phyloP scores from a whole-genome alignment of 306 rosid species.

The Cucurbita ficifolia region DNA sequence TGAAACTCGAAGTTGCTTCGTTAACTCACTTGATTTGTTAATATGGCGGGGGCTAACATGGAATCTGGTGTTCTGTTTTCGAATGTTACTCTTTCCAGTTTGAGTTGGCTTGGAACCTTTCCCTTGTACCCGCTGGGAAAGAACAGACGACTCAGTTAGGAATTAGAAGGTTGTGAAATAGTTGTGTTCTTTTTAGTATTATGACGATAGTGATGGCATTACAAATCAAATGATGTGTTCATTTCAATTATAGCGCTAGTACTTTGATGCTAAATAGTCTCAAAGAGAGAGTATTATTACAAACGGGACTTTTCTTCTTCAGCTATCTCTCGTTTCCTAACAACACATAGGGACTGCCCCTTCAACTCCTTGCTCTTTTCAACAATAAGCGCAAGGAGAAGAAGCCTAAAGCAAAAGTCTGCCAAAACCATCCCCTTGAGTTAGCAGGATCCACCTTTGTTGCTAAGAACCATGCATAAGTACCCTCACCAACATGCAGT shows the following conservation, averaged over 20 bases:
- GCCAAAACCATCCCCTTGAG: conserved; percentile 82
- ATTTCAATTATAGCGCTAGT: background rate
- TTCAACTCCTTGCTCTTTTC: conserved; percentile 34
- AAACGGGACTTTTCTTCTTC: background rate
- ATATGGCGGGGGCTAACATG: background rate
- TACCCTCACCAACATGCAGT: conserved; percentile 42
- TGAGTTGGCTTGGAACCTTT: background rate
- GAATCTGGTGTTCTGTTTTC: conserved; percentile 3
- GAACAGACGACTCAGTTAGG: background rate
- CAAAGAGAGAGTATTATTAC: background rate
- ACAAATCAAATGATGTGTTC: background rate
- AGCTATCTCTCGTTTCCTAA: background rate
- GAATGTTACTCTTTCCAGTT: background rate
- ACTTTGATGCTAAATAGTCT: background rate
- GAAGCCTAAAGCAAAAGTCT: conserved; percentile 46
- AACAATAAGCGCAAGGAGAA: conserved; percentile 72
- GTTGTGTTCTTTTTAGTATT: background rate
- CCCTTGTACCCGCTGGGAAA: background rate
- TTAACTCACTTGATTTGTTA: conserved; percentile 1
- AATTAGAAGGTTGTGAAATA: background rate
- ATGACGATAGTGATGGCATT: background rate
- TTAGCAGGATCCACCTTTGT: conserved; percentile 65
- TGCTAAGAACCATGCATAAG: conserved; percentile 63
- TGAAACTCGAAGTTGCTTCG: conserved; percentile 14
- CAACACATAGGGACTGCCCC: background rate